These are phyloP conservation scores for Phytophthora crassamura DNA, from an alignment of 352 stramenopile species.

Conservation along the genomic window DNA sequence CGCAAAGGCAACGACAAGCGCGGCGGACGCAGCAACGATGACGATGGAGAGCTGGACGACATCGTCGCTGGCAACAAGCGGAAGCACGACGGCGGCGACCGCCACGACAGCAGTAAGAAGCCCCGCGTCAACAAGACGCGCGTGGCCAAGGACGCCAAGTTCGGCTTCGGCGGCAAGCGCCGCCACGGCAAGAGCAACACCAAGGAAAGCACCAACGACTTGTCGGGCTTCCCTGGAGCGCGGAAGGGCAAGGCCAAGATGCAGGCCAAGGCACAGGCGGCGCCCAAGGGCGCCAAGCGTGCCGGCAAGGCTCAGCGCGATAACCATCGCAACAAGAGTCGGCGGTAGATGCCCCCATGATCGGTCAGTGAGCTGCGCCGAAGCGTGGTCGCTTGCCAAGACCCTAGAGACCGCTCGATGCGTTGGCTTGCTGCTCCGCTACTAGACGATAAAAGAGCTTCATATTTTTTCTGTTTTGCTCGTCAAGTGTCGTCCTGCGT, in stretches of 20 bases:
- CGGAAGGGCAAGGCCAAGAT: constrained; percentile 53
- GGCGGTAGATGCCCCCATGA: constrained; percentile 41
- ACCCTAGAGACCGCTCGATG: constrained; percentile 21
- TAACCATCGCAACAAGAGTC: constrained; percentile 58
- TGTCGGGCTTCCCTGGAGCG: constrained; percentile 66
- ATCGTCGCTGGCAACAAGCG: constrained; percentile 74
- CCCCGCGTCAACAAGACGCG: constrained; percentile 71
- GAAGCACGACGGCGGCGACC: constrained; percentile 53
- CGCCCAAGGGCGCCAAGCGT: constrained; percentile 59
- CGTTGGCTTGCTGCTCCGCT: constrained; percentile 21
- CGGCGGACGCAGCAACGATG: constrained; percentile 58
- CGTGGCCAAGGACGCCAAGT: constrained; percentile 84
- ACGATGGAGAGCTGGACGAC: constrained; percentile 69
- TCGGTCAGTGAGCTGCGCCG: constrained; percentile 1
- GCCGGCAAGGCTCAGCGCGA: constrained; percentile 62
- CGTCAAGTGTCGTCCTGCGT: not conserved
- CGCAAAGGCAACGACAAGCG: constrained; percentile 79
- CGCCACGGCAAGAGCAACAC: constrained; percentile 81
- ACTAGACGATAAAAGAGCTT: constrained; percentile 41
- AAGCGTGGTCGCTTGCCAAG: constrained; percentile 12
- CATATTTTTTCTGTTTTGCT: constrained; percentile 28
- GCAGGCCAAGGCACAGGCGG: constrained; percentile 16
- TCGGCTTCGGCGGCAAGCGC: constrained; percentile 85
- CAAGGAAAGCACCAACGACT: constrained; percentile 83
- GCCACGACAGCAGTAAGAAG: constrained; percentile 67